These are phyloP conservation scores for Ganoderma resinaceum DNA, from an alignment of 1,284 basidiomycete genomes.

Conservation along the genomic window DNA sequence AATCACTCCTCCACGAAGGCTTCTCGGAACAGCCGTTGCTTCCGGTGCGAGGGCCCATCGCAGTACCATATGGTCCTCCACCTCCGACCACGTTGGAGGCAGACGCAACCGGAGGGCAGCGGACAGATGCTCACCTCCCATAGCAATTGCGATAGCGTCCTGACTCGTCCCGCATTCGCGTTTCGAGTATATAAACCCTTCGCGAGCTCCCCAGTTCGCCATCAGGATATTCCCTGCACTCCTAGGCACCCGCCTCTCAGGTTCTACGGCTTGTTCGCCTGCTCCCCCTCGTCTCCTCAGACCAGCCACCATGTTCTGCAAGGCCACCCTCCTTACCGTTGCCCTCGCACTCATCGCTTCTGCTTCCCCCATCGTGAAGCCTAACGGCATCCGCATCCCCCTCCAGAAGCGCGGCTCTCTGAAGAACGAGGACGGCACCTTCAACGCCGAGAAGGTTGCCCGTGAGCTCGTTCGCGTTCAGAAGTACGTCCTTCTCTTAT, in stretches of 20 bases:
- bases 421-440: constrained; percentile 34
- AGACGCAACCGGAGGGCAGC: neutral
- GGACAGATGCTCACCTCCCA: neutral
- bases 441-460: constrained; percentile 29
- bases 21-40: neutral
- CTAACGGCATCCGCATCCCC: constrained; percentile 28
- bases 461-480: constrained; percentile 28
- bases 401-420: constrained; percentile 33
- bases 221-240: neutral
- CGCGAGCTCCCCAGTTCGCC: neutral
- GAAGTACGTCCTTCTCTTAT: constrained; percentile 23
- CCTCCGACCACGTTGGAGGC: neutral
- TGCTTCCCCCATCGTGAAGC: constrained; percentile 26
- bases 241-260: neutral
- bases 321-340: constrained; percentile 7
- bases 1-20: neutral
- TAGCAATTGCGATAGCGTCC: neutral
- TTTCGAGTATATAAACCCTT: neutral
- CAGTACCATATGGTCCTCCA: neutral
- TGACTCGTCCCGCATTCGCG: neutral
- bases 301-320: constrained; percentile 13
- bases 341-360: constrained; percentile 14
- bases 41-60: neutral
- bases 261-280: neutral
- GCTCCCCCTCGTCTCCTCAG: neutral